These are phyloP conservation scores for Smittium culicis DNA, from an alignment of 371 early-diverging fungal genomes.

Conservation along the genomic window DNA sequence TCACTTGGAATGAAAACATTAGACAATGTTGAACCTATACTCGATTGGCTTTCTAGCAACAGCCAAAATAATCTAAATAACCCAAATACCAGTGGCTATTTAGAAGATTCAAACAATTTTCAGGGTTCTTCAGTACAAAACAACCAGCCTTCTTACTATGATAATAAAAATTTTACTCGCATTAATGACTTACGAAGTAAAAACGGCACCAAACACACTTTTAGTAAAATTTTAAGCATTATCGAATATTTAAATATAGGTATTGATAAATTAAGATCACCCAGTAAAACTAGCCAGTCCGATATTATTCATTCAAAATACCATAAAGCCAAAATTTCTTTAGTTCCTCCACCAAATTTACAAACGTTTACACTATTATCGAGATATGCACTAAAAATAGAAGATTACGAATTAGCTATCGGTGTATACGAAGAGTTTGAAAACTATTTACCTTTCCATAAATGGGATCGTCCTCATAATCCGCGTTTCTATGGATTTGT, in stretches of 20 bases:
- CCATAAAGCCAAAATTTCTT: neutral
- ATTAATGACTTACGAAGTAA: neutral
- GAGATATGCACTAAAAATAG: neutral
- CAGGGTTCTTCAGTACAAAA: no score
- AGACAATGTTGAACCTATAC: conserved; percentile 2
- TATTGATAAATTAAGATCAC: neutral
- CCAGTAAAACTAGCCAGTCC: neutral
- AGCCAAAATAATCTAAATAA: neutral
- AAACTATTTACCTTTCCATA: neutral
- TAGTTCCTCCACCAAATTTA: conserved; percentile 9
- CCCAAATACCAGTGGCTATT: neutral
- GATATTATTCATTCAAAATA: neutral
- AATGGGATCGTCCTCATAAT: neutral
- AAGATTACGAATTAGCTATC: neutral
- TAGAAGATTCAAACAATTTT: neutral
- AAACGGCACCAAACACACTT: neutral
- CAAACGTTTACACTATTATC: neutral
- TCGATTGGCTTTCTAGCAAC: neutral
- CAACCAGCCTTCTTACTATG: neutral
- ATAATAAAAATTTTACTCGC: neutral
- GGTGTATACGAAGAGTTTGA: neutral
- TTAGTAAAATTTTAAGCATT: neutral
- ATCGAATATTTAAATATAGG: no score
- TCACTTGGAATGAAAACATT: neutral
- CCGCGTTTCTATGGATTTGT: neutral